Conservation (phyloP, 768 basidiomycete species). For the Lactarius akahatsu region DNA sequence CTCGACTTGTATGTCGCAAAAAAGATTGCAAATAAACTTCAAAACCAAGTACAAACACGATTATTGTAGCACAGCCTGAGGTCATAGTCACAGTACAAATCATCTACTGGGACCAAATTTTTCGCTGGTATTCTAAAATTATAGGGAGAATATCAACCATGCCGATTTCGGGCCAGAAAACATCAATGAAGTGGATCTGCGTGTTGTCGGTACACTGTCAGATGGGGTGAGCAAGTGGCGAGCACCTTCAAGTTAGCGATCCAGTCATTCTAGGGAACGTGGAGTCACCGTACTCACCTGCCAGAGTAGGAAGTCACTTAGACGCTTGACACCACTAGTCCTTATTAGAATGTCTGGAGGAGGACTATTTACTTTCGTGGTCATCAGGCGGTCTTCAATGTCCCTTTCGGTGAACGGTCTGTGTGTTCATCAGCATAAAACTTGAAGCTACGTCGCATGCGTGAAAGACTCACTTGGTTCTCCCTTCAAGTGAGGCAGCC, state of each 20-base stretch:
- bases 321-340: slow-evolving; percentile 84
- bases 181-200: slow-evolving; percentile 82
- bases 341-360: slow-evolving; percentile 88
- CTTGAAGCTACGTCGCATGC: slow-evolving; percentile 10
- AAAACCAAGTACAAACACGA: too few relatives aligned
- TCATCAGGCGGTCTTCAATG: slow-evolving; percentile 67
- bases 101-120: slow-evolving; percentile 51
- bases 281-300: slow-evolving; percentile 58
- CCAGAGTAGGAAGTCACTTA: slow-evolving; percentile 93
- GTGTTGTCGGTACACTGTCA: slow-evolving; percentile 75
- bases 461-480: slow-evolving; percentile 31
- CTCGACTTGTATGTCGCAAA: too few relatives aligned
- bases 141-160: slow-evolving; percentile 84
- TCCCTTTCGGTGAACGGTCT: slow-evolving; percentile 63
- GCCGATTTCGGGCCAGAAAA: slow-evolving; percentile 94
- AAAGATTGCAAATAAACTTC: too few relatives aligned
- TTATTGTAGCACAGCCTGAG: too few relatives aligned
- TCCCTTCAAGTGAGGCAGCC: slow-evolving; percentile 38
- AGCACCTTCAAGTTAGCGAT: neutral
- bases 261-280: neutral
- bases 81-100: neutral
- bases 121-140: slow-evolving; percentile 85
- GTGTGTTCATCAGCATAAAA: neutral
- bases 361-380: slow-evolving; percentile 62
- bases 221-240: neutral